Conservation (phyloP, 768 basidiomycete genomes). For the Phaffia australis region DNA sequence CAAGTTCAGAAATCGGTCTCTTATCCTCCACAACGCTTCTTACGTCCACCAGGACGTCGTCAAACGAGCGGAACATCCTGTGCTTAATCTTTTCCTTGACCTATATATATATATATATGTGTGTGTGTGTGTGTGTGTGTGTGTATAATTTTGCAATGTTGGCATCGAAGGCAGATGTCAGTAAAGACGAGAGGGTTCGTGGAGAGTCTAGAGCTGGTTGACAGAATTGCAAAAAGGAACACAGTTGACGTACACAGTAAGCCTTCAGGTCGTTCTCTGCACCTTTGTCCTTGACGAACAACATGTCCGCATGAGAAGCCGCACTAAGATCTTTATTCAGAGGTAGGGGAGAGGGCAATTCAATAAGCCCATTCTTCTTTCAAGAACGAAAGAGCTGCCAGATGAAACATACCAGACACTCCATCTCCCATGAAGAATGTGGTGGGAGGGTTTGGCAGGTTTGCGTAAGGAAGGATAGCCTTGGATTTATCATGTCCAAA, state of each 20-base stretch:
- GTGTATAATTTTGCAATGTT: too few species aligned
- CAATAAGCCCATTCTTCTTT: not conserved
- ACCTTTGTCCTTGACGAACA: constrained; percentile 82
- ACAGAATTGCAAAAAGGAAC: too few species aligned
- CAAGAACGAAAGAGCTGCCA: not conserved
- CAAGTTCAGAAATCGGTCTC: constrained; percentile 47
- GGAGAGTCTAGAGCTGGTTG: not conserved
- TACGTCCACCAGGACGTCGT: constrained; percentile 41
- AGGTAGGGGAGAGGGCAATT: not conserved
- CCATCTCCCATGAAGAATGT: constrained; percentile 98
- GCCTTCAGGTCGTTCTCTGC: constrained; percentile 76
- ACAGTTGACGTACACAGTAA: constrained; percentile 50
- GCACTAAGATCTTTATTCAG: constrained; percentile 67
- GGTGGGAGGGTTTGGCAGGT: constrained; percentile 56
- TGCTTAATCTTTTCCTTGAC: constrained; percentile 62
- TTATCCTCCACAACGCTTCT: constrained; percentile 60
- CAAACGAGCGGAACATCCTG: constrained; percentile 51
- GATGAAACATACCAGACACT: constrained; percentile 59
- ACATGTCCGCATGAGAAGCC: constrained; percentile 76
- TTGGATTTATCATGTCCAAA: constrained; percentile 95
- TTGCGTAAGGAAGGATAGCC: constrained; percentile 83
- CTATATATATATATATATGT: not conserved
- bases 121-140: too few species aligned
- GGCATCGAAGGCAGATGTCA: too few species aligned
- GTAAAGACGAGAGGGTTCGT: not conserved